Base-by-base conservation (phyloP, 225 moss, liverwort and hornwort genomes). In the Polytrichum commune region DNA sequence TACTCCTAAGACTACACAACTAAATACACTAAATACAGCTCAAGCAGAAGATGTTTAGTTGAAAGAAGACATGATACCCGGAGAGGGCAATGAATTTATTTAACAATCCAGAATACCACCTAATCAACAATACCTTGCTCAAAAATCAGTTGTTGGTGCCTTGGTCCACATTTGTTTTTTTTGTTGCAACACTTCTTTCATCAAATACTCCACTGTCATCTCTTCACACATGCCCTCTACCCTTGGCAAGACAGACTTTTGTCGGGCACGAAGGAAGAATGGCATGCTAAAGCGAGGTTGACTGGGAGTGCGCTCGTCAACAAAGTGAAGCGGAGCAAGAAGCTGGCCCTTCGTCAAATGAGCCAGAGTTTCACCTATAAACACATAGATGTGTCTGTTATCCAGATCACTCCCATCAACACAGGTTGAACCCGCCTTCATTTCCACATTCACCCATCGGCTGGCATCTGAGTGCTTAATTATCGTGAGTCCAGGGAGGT, bases 231-330 rank as follows among this genome's bases (percentile, higher is more conserved):
- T 22, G 0, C 80, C 80, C 65, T 80, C 71, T 33, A 86, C 83
- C 2, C 80, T 75, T n/a, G 86, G 86, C 71, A 86, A 72, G 33
- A 76, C 68, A 1, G 73, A 33, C 38, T 29, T 75, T 67, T 80
- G 78, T 33, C 83, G 80, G 25, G 83, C 86, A 25, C 86, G 60
- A n/a, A 86, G 83, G 28, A 86, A 86, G 71, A 86, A 86, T 1
- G 86, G 86, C 86, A 86, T 83, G 80, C 86, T 86, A 9, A 86
- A 86, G 24, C 86, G 83, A 25, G 86, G 83, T 62, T 60, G 57
- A 26, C 73, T 63, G 1, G 86, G 86, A 1, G 83, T 83, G 61
- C 77, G 78, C 73, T 86, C 86, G 23, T 86, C 86, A 7, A 86
- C 86, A 20, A 80, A 86, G 53, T 83, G 86, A 27, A 86, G 71